These are phyloP conservation scores for Ustilago bromivora DNA, from an alignment of 1,284 basidiomycete genomes.

Conservation along the genomic window DNA sequence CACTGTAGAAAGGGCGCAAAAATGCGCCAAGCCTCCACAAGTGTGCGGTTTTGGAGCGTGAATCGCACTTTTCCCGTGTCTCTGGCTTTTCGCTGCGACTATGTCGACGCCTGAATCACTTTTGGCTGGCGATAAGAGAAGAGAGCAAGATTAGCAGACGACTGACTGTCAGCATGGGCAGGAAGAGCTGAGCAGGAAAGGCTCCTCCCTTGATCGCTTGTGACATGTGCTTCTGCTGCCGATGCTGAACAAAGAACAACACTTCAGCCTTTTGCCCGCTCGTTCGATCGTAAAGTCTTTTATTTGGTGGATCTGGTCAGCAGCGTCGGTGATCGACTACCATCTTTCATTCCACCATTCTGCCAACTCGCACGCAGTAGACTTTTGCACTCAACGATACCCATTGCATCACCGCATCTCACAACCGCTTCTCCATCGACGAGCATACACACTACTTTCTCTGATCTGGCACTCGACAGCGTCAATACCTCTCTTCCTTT, in stretches of 20 bases:
- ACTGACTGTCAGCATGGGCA: too few relatives aligned
- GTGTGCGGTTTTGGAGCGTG: constrained; percentile 13
- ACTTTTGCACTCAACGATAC: too few relatives aligned
- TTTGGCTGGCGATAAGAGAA: too few relatives aligned
- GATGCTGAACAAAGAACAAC: constrained; percentile 1
- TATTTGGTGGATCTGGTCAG: neutral
- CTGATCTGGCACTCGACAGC: too few relatives aligned
- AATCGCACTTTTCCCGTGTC: neutral
- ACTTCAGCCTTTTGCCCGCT: neutral
- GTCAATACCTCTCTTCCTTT: too few relatives aligned
- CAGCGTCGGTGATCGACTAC: neutral
- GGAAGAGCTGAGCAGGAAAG: neutral
- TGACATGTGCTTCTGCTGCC: neutral
- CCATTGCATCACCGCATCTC: too few relatives aligned
- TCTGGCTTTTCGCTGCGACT: neutral
- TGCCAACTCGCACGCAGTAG: neutral
- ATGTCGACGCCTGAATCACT: too few relatives aligned
- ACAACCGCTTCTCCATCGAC: too few relatives aligned
- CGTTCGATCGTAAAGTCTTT: neutral
- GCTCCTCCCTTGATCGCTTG: neutral
- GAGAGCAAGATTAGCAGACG: too few relatives aligned
- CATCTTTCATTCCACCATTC: neutral
- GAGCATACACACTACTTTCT: too few relatives aligned
- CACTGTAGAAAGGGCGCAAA: neutral
- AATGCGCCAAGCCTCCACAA: constrained; percentile 15